Base-by-base conservation (phyloP, 2,329 filamentous ascomycete species). In the Tympanopsis confertula region DNA sequence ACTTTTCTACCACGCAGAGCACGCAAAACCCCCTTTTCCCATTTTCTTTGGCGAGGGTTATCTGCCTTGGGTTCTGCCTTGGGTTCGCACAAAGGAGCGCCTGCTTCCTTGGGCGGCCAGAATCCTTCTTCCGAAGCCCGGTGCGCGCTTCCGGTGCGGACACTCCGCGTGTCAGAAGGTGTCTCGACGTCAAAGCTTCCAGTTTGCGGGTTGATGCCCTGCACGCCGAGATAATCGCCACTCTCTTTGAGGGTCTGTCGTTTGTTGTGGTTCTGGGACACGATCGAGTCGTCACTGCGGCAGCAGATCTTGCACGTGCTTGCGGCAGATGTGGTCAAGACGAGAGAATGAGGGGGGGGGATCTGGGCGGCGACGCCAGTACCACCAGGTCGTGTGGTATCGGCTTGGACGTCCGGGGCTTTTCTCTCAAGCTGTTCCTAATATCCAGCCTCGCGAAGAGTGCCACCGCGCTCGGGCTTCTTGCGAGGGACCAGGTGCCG, bases 171-270 rank as follows among this genome's bases (percentile, higher is more conserved):
- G 18, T 47, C 49, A 17, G 50, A 66, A 5, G 67, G 65, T 3
- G 67, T 71, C 26, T 72, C 54, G 13, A 68, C 51, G 40, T 74
- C 66, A 36, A 66, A 62, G 42, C 66, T 57, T 4, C 74, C 70
- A 1, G 74, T 76, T 30, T 62, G 55, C 0, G 73, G 73, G 46
- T 78, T 76, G 38, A 70, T 58, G 3, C 73, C 73, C 41, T 74
- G 70, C 2, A 76, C 68, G 2, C 71, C 72, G 0, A 78, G 61
- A 47, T 66, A 78, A 48, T 78, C 73, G 4, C 71, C 70, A 38
- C 68, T 73, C 38, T 67, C 62, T 42, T 66, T 70, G 38, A 75
- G 56, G 29, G 50, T 62, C 24, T 60, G 54, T 13, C 50, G 55
- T n/a, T 59, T 58, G 5, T 45, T 45, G n/a, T 58, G 49, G 38